Percentiles rank a stretch among this genome's conserved stretches.
phyloP scores from a whole-genome alignment of 2,329 filamentous ascomycete genomes.

The Talaromyces sp. region DNA sequence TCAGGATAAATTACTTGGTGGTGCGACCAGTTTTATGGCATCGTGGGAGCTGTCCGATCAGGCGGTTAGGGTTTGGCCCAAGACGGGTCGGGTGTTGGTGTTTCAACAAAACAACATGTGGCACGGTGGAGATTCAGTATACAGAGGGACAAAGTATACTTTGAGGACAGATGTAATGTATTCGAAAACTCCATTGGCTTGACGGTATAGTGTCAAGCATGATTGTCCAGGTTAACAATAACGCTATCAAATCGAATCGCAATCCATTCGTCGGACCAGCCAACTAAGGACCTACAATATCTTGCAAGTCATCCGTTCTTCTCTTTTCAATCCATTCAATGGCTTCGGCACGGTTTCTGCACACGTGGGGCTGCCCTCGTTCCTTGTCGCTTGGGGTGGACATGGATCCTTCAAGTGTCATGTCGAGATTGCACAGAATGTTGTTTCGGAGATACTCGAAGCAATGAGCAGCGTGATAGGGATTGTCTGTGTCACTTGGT shows the following conservation, averaged over 20 bases:
- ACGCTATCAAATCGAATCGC: neutral
- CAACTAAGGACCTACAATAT: conserved; percentile 14
- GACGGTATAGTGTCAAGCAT: neutral
- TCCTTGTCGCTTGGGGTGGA: conserved; percentile 12
- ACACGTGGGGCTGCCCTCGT: conserved; percentile 13
- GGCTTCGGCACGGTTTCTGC: conserved; percentile 7
- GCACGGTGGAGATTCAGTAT: conserved; percentile 55
- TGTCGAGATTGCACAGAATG: conserved; percentile 14
- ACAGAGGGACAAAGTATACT: conserved; percentile 54
- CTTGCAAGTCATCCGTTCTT: conserved; percentile 15
- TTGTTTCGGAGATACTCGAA: conserved; percentile 15
- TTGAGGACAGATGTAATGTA: conserved; percentile 51
- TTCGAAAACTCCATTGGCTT: neutral
- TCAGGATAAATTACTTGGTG: conserved; percentile 43
- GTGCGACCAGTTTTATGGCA: conserved; percentile 53
- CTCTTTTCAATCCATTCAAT: conserved; percentile 16
- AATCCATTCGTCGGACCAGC: neutral
- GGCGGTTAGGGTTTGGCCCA: conserved; percentile 47
- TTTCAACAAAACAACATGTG: conserved; percentile 55
- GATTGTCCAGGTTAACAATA: neutral
- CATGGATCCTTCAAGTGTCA: conserved; percentile 16
- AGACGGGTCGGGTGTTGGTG: conserved; percentile 51
- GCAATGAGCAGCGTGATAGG: conserved; percentile 11
- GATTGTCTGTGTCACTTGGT: conserved; percentile 7
- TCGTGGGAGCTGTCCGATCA: conserved; percentile 29